phyloP scores from a whole-genome alignment of 192 early-diverging fungal species.

The Fimicolochytrium jonesii region DNA sequence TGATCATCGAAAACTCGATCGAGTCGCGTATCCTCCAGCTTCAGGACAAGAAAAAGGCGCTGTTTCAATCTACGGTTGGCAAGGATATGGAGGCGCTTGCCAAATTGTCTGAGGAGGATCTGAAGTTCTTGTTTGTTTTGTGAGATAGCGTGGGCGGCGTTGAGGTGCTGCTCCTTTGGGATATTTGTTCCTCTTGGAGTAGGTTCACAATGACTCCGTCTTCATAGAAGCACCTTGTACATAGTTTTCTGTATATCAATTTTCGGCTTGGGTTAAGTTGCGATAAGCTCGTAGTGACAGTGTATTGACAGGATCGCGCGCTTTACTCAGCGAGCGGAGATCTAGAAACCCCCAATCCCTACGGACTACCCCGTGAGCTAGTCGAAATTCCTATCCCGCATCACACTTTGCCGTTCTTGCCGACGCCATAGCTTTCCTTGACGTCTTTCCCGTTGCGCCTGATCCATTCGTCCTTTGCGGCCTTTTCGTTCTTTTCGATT shows the following conservation, averaged over 20 bases:
- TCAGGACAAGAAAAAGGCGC: constrained; percentile 89
- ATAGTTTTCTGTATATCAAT: too few relatives aligned
- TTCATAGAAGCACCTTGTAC: too few relatives aligned
- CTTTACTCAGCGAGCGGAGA: neutral
- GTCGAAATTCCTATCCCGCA: too few relatives aligned
- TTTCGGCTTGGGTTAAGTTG: too few relatives aligned
- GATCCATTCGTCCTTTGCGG: constrained; percentile 1
- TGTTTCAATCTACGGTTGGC: constrained; percentile 86
- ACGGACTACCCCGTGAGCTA: too few relatives aligned
- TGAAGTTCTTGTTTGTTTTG: constrained; percentile 79
- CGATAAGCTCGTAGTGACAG: too few relatives aligned
- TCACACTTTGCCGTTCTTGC: constrained; percentile 5
- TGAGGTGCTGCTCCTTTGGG: too few relatives aligned
- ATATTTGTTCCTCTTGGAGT: too few relatives aligned
- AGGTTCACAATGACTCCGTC: too few relatives aligned
- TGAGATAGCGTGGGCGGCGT: too few relatives aligned
- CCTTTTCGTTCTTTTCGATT: neutral
- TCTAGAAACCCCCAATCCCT: too few relatives aligned
- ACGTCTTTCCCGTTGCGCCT: constrained; percentile 2
- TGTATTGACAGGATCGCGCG: neutral
- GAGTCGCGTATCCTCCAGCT: constrained; percentile 84
- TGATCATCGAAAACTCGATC: constrained; percentile 92
- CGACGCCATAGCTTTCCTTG: constrained; percentile 20
- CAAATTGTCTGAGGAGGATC: constrained; percentile 68
- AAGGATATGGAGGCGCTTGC: constrained; percentile 73